Evolutionary conservation across 2,329 filamentous ascomycete genomes (phyloP).

Genomic region (Chaetomiaceae sp.): DNA sequence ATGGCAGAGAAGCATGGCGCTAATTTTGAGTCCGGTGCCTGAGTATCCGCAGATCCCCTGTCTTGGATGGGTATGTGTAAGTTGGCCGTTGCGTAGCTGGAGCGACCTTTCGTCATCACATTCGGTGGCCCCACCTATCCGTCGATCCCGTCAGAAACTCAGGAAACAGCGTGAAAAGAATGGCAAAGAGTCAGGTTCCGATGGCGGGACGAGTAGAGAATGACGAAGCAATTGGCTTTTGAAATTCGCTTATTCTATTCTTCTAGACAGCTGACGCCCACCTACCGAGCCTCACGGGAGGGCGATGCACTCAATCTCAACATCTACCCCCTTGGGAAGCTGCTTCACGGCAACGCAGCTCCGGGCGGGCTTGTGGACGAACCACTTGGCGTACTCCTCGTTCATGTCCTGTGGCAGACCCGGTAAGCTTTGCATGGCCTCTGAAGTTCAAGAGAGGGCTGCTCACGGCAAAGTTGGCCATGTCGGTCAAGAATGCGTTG

Average conservation of each 20-base stretch:
- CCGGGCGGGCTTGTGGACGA: constrained; percentile 77
- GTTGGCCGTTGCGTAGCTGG: too few relatives aligned
- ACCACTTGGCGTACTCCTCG: constrained; percentile 77
- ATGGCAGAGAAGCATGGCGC: too few relatives aligned
- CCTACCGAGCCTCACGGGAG: constrained; percentile 45
- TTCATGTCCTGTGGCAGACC: constrained; percentile 63
- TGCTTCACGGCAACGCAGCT: constrained; percentile 89
- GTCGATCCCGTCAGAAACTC: not conserved
- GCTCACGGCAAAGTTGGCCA: constrained; percentile 72
- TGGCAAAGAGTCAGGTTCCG: too few relatives aligned
- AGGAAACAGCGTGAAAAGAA: not conserved
- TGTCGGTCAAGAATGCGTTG: constrained; percentile 85
- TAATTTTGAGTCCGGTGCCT: too few relatives aligned
- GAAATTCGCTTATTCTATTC: not conserved
- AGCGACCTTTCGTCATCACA: not conserved
- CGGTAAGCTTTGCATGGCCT: constrained; percentile 3
- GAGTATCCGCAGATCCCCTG: not conserved
- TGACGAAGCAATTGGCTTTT: not conserved
- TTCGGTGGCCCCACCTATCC: constrained; percentile 1
- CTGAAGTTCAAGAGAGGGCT: not conserved
- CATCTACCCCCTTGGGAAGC: constrained; percentile 77
- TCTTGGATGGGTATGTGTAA: not conserved
- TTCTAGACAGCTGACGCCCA: not conserved
- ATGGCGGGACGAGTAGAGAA: too few relatives aligned
- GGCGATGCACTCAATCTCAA: constrained; percentile 89